Base-by-base conservation (phyloP, 2,329 filamentous ascomycete genomes). In the Stachybotrys elegans region DNA sequence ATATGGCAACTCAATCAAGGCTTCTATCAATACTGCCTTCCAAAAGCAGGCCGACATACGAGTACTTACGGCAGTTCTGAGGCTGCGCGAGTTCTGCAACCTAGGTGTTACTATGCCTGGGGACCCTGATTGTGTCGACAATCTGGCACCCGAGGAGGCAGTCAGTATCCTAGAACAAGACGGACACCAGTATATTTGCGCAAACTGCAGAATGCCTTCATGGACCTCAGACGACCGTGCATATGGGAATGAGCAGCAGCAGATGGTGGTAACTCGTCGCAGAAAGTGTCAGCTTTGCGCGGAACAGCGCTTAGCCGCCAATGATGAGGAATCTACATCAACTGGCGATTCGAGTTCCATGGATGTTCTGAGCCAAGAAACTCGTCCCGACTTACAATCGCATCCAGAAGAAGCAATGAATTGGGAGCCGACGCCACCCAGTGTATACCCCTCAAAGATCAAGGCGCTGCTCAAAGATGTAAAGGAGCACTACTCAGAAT, bases 11-110 rank as follows among this genome's bases (percentile, higher is more conserved):
- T 40, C 38, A 3, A 40, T 40, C 38, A 40, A 40, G 22, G 38
- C 22, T 5, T 22, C 38, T 20, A 23, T 40, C 9, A 40, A 40
- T 13, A n/a, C 11, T 17, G 11, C 38, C 12, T 39, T 23, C 2
- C 22, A 16, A 16, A 40, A 7, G 13, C 14, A 20, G 32, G 16
- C 25, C 17, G 19, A 22, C 13, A 34, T n/a, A 12, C 38, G 4
- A 27, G 16, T 40, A 22, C 22, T 40, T 5, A 40, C 22, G 9
- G 38, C 38, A 9, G 22, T 40, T 27, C 23, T 40, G 8, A 40
- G 19, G 23, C 19, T 45, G n/a, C 35, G 43, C 7, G 42, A 37
- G 13, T 45, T 45, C 23, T 45, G 43, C 16, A 45, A 45, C 19
- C 31, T n/a, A n/a, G n/a, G n/a, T n/a, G n/a, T n/a, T n/a, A n/a